A percentile compares a stretch with the other conserved stretches of the same genome.
phyloP scores from a whole-genome alignment of 768 basidiomycete genomes.

The Mycena epipterygia region DNA sequence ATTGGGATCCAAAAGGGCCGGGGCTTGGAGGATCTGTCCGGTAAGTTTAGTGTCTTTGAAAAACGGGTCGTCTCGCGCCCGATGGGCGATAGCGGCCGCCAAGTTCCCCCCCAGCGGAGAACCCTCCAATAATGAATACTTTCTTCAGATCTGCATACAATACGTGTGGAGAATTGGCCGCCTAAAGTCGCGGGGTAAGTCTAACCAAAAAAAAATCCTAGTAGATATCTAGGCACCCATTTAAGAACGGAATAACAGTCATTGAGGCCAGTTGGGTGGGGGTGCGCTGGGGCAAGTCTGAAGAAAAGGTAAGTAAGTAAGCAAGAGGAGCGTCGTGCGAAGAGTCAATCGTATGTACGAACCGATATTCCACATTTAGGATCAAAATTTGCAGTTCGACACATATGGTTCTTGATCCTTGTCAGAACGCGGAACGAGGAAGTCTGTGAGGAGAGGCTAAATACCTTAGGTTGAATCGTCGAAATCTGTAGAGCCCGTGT shows the following conservation, averaged over 20 bases:
- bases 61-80: constrained; percentile 32
- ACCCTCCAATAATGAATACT: constrained; percentile 30
- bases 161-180: constrained; percentile 1
- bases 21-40: constrained; percentile 28
- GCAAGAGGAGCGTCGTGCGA: background rate
- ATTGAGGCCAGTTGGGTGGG: constrained; percentile 23
- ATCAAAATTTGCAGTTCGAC: constrained; percentile 29
- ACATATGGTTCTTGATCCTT: constrained; percentile 23
- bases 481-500: constrained; percentile 11
- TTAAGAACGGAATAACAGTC: constrained; percentile 30
- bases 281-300: constrained; percentile 28
- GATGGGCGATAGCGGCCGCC: constrained; percentile 24
- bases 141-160: constrained; percentile 28
- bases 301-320: too few species aligned
- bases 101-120: constrained; percentile 31
- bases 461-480: too few species aligned
- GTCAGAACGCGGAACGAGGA: too few species aligned
- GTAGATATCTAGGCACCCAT: constrained; percentile 24
- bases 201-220: background rate
- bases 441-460: too few species aligned
- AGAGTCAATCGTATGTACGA: background rate
- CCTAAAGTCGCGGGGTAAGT: background rate
- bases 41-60: constrained; percentile 25
- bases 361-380: constrained; percentile 34
- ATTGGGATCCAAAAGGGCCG: constrained; percentile 19